phyloP scores from a whole-genome alignment of 1,284 basidiomycete species.

The Anthracocystis panici-leucophaei region DNA sequence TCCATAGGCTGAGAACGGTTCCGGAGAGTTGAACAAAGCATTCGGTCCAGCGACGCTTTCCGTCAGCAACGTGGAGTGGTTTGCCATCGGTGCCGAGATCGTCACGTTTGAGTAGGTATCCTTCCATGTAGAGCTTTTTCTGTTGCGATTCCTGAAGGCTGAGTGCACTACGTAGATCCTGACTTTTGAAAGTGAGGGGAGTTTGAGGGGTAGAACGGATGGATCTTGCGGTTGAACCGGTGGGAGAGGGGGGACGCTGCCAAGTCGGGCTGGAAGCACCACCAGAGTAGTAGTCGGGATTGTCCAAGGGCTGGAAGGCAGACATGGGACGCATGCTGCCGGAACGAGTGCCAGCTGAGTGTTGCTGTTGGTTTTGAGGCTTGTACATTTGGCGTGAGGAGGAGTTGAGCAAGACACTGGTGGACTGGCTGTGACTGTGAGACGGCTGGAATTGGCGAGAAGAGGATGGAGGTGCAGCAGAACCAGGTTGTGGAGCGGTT shows the following conservation, averaged over 20 bases:
- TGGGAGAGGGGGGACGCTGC: constrained; percentile 45
- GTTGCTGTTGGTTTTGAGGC: constrained; percentile 28
- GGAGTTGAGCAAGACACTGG: constrained; percentile 41
- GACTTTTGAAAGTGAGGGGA: constrained; percentile 65
- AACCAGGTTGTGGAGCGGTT: constrained; percentile 6
- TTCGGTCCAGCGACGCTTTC: constrained; percentile 61
- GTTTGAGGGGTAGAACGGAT: constrained; percentile 53
- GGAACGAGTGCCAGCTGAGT: constrained; percentile 20
- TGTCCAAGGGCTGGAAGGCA: constrained; percentile 66
- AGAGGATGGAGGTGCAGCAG: constrained; percentile 2
- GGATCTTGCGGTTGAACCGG: constrained; percentile 53
- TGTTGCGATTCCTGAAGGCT: constrained; percentile 65
- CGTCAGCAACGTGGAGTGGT: constrained; percentile 58
- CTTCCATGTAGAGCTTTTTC: constrained; percentile 69
- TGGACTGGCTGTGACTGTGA: constrained; percentile 44
- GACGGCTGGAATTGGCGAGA: constrained; percentile 34
- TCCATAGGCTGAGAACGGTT: constrained; percentile 90
- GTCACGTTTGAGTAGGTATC: constrained; percentile 65
- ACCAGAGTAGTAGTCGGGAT: constrained; percentile 35
- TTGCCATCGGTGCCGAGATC: constrained; percentile 65
- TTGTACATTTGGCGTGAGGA: constrained; percentile 33
- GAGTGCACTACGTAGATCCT: constrained; percentile 64
- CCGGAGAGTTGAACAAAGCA: constrained; percentile 86
- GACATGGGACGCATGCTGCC: constrained; percentile 60
- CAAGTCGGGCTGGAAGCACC: constrained; percentile 23